These are phyloP conservation scores for Termitomyces bulborhizus DNA, from an alignment of 768 basidiomycete species.

Conservation along the genomic window DNA sequence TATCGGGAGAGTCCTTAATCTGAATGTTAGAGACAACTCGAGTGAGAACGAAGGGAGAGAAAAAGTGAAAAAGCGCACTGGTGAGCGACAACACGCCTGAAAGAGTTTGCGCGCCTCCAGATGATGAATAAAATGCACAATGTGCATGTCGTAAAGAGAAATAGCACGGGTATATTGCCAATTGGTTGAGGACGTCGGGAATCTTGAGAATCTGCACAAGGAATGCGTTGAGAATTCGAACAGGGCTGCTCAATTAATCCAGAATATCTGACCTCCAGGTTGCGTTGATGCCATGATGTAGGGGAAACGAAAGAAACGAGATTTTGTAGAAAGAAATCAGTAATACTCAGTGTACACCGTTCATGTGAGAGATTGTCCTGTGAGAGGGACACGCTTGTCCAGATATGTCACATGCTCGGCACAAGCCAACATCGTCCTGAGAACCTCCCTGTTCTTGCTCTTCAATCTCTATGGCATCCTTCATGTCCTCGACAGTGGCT, in stretches of 20 bases:
- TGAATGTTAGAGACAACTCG: slow-evolving; percentile 14
- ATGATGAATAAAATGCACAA: slow-evolving; percentile 53
- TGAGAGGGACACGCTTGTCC: background rate
- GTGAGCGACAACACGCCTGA: slow-evolving; percentile 57
- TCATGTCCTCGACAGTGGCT: too few relatives aligned
- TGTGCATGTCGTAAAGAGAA: slow-evolving; percentile 53
- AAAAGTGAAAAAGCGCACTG: slow-evolving; percentile 32
- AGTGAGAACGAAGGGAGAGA: background rate
- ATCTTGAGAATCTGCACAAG: slow-evolving; percentile 44
- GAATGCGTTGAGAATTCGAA: background rate
- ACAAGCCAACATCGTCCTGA: too few relatives aligned
- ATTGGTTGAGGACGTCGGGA: slow-evolving; percentile 61
- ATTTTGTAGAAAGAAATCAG: background rate
- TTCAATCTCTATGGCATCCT: too few relatives aligned
- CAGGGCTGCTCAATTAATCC: background rate
- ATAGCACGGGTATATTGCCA: slow-evolving; percentile 46
- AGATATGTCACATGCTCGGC: background rate
- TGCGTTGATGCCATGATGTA: slow-evolving; percentile 9
- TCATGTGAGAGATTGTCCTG: background rate
- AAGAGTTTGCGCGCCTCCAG: slow-evolving; percentile 51
- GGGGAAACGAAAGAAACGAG: background rate
- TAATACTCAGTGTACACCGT: background rate
- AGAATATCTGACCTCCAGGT: slow-evolving; percentile 9
- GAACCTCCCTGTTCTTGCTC: too few relatives aligned
- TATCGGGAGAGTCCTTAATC: slow-evolving; percentile 45